Evolutionary conservation across 2,329 filamentous ascomycete species (phyloP).

Genomic region (Cryphonectria carpinicola): DNA sequence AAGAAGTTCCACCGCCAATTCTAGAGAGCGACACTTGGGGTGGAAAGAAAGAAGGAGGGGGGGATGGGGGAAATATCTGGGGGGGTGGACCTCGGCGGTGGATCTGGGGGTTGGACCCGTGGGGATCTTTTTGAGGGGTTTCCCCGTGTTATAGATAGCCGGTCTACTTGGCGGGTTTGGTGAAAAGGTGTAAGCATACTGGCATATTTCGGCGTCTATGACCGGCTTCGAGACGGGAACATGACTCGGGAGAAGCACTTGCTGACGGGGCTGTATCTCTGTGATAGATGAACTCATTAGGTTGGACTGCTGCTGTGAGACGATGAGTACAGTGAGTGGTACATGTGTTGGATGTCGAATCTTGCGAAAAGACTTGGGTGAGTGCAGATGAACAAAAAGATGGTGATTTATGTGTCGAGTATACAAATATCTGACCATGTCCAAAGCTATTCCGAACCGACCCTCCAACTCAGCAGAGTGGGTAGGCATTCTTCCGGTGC

Average conservation of each 20-base stretch:
- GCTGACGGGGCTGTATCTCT: background rate
- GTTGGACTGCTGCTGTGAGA: background rate
- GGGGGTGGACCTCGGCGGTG: background rate
- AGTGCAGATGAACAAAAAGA: background rate
- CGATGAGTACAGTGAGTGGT: background rate
- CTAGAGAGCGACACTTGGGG: background rate
- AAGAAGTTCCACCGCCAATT: background rate
- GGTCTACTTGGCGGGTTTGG: background rate
- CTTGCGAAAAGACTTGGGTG: background rate
- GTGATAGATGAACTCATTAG: background rate
- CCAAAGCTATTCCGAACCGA: no score
- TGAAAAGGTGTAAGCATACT: background rate
- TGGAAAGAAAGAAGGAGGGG: background rate
- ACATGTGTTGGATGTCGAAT: background rate
- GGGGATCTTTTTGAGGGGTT: background rate
- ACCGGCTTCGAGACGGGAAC: background rate
- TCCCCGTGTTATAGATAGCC: constrained; percentile 1
- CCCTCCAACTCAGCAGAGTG: background rate
- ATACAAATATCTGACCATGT: background rate
- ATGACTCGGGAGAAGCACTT: background rate
- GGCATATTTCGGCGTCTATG: background rate
- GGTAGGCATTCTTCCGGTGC: background rate
- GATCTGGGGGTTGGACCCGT: background rate
- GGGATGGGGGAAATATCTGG: background rate
- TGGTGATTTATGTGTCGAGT: background rate